Base-by-base conservation (phyloP, 140 eudicot species). In the Flaveria floridana region DNA sequence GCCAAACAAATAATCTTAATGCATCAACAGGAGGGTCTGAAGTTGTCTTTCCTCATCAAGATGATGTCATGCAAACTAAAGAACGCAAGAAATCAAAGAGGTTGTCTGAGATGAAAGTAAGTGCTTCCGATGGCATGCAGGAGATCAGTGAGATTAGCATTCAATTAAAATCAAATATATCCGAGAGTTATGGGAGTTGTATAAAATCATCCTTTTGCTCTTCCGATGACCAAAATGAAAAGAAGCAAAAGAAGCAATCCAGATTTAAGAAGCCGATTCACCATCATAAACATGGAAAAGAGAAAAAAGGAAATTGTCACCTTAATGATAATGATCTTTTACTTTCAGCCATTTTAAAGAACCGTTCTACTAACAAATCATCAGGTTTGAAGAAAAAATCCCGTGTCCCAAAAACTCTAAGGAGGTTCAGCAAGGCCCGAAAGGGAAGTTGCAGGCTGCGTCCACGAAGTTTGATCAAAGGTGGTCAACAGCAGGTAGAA, bases 371-470 rank as follows among this genome's bases (percentile, higher is more conserved):
- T 26, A 79, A 61, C 37, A 87, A 82, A 76, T 39, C 75, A 73
- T 58, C 85, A 68, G 69, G 74, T 10, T 44, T 34, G 3, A 75
- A 79, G 70, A 79, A 72, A 69, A 77, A 63, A 23, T 68, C 79
- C 18, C 20, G 76, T 72, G 86, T 76, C 75, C 76, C 82, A 14
- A 90, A 87, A 78, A 74, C 79, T 86, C 66, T 65, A 12, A 91
- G 82, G 79, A 94, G 89, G 78, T 81, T 69, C 80, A 93, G 85
- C 81, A 88, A 84, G 82, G 94, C 79, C 55, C 82, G 74, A 68
- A 94, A 88, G 80, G 95, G 99, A 50, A 75, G 90, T 71, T 94
- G 97, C 82, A 87, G 88, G 88, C 84, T 94, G 77, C 97, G 86
- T 48, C 91, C 86, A 26, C 84, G 91, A 34, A 82, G 94, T 75